Conservation (phyloP, 805 yeast genomes). For the Clavispora fructus region DNA sequence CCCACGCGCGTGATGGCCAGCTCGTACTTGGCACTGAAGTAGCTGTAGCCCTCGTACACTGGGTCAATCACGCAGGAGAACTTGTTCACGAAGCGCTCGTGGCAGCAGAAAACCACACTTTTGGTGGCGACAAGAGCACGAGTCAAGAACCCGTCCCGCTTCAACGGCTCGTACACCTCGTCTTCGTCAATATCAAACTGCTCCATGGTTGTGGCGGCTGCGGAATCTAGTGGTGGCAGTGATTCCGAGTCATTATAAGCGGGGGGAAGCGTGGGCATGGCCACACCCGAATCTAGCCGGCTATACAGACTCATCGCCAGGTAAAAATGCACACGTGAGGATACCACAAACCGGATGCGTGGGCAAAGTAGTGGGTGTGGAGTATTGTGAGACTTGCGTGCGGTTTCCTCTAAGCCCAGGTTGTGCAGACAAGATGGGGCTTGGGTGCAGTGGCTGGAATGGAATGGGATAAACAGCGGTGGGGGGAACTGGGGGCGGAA, state of each 20-base stretch:
- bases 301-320: not conserved
- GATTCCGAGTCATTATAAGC: constrained; percentile 3
- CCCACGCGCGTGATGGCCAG: constrained; percentile 60
- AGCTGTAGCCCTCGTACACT: constrained; percentile 43
- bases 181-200: constrained; percentile 37
- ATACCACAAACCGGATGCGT: not conserved
- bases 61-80: constrained; percentile 46
- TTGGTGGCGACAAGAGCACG: constrained; percentile 36
- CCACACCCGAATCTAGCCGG: not conserved
- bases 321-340: not conserved
- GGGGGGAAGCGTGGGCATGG: constrained; percentile 8
- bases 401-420: not conserved
- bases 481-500: no score
- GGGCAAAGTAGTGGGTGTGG: not conserved
- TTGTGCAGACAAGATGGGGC: not conserved
- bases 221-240: not conserved
- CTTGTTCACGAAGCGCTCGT: constrained; percentile 35
- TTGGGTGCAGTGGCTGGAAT: no score
- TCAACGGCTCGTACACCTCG: constrained; percentile 13
- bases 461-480: no score
- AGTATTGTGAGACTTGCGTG: not conserved
- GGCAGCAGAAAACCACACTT: constrained; percentile 32
- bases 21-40: constrained; percentile 47
- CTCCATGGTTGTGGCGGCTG: constrained; percentile 15
- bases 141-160: constrained; percentile 20